Evolutionary conservation across 371 early-diverging fungal genomes (phyloP).

Genomic region (Fennellomyces sp.): DNA sequence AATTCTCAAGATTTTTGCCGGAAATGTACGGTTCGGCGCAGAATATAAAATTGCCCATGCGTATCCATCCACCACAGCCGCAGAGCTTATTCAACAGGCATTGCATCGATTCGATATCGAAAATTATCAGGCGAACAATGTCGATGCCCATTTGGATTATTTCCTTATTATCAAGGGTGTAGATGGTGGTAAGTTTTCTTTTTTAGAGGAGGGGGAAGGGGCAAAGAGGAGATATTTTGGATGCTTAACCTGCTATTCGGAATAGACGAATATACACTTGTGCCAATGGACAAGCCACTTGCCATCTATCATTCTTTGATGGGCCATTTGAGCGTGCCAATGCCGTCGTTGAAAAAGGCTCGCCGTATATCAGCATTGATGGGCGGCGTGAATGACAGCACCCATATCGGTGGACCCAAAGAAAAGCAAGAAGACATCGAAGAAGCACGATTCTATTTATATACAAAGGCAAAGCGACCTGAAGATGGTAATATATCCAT

Average conservation of each 20-base stretch:
- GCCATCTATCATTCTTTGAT: slow-evolving; percentile 57
- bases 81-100: slow-evolving; percentile 55
- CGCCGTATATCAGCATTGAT: slow-evolving; percentile 53
- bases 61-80: slow-evolving; percentile 49
- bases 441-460: slow-evolving; percentile 43
- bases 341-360: slow-evolving; percentile 51
- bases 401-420: slow-evolving; percentile 45
- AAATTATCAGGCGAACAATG: slow-evolving; percentile 13
- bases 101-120: slow-evolving; percentile 41
- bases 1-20: slow-evolving; percentile 47
- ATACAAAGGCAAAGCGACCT: slow-evolving; percentile 28
- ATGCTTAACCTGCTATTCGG: not conserved
- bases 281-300: slow-evolving; percentile 51
- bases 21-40: slow-evolving; percentile 52
- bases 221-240: not conserved
- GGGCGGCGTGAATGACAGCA: slow-evolving; percentile 25
- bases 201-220: slow-evolving; percentile 1
- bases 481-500: slow-evolving; percentile 45
- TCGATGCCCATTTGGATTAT: slow-evolving; percentile 39
- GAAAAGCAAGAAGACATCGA: slow-evolving; percentile 9
- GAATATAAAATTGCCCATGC: slow-evolving; percentile 45
- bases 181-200: slow-evolving; percentile 45
- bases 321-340: slow-evolving; percentile 49
- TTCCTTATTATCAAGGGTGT: slow-evolving; percentile 50
- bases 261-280: slow-evolving; percentile 49